Evolutionary conservation across 805 yeast genomes (phyloP).

Genomic region (Deakozyma indianensis): DNA sequence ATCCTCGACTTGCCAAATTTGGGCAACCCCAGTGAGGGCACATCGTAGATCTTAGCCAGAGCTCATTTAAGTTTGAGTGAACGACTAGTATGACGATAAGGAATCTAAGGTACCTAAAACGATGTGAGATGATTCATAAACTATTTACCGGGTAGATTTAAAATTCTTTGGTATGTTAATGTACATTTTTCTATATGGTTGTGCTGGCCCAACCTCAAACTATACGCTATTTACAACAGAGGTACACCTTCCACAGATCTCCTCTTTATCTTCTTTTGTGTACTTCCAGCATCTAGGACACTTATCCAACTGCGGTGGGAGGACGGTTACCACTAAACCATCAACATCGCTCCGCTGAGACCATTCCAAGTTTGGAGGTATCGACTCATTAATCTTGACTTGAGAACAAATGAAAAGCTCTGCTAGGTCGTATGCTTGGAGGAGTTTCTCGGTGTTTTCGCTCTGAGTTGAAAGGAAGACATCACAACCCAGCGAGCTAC

Average conservation of each 20-base stretch:
- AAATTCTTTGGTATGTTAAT: too few species aligned
- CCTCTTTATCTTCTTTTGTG: slow-evolving; percentile 35
- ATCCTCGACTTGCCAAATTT: too few species aligned
- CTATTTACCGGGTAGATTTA: too few species aligned
- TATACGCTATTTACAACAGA: not conserved
- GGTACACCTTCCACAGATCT: slow-evolving; percentile 54
- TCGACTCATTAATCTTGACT: slow-evolving; percentile 26
- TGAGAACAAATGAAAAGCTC: slow-evolving; percentile 54
- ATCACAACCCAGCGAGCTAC: slow-evolving; percentile 43
- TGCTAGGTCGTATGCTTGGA: slow-evolving; percentile 24
- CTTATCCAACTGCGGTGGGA: slow-evolving; percentile 36
- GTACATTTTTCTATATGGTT: too few species aligned
- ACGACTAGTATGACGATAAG: too few species aligned
- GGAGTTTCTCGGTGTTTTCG: slow-evolving; percentile 5
- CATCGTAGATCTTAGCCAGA: too few species aligned
- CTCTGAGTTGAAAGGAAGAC: slow-evolving; percentile 23
- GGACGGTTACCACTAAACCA: slow-evolving; percentile 24
- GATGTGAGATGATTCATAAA: too few species aligned
- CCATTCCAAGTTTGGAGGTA: slow-evolving; percentile 14
- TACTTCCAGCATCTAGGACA: slow-evolving; percentile 96
- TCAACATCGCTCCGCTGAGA: slow-evolving; percentile 20
- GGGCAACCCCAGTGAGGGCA: too few species aligned
- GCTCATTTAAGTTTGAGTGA: too few species aligned
- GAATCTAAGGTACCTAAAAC: too few species aligned
- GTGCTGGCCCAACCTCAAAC: too few species aligned